Evolutionary conservation across 257 asterid genomes (phyloP), one percentile per base, ranked within the genome.

Genomic region (Agastache rugosa): DNA sequence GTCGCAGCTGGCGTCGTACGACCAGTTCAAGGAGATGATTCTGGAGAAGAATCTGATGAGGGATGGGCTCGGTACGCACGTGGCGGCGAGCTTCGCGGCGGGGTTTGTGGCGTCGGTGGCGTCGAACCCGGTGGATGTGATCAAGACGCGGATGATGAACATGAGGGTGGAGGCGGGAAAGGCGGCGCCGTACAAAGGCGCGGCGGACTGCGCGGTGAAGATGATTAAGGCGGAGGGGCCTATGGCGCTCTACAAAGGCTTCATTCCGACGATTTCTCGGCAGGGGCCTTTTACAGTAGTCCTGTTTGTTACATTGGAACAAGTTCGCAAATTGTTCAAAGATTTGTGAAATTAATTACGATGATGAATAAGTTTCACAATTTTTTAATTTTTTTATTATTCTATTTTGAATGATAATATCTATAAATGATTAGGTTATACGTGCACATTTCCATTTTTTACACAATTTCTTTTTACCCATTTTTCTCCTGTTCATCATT

Each of bases 251-350:
- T 93, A 93, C 75, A 93, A 93, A 35, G 98, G 98, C 0, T 91
- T 93, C 25, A 87, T 91, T 6, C 97, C 98, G 0, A 91, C 96
- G 1, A 87, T 93, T 34, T 89, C 96, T 0, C 75, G 98, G 80
- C 98, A 93, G 79, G 98, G 98, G 0, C 98, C 97, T 0, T 93
- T 91, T 60, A 91, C 96, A 3, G 64, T 93, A 8, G 96, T 93
- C 79, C 85, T 93, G 22, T 93, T 93, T 63, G 98, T 93, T 7
- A 89, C 98, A 0, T 71, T 93, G 77, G 93, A 90, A 68, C 93
- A 90, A 69, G 93, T 90, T 6, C 80, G 91, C 59, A 87, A 83
- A 68, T 19, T 87, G 63, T 74, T 86, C 10, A 87, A 86, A 74
- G 89, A 89, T 37, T 80, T 82, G 35, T 87, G 48, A 65, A 14